Conservation (phyloP, 129 eudicot species). For the Centella asiatica region DNA sequence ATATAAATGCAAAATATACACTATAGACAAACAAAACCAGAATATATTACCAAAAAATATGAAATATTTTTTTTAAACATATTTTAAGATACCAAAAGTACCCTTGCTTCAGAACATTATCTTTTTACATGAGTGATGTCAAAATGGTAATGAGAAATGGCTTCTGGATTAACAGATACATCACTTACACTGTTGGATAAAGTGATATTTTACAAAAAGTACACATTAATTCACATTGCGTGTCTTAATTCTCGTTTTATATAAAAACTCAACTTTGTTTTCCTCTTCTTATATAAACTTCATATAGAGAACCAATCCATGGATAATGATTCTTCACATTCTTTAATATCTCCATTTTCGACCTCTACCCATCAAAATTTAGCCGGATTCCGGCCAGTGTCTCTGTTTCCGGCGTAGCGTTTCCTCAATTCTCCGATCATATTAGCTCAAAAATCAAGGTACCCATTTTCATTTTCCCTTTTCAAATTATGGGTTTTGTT, state of each 20-base stretch:
- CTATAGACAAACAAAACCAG: no score
- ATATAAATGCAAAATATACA: no score
- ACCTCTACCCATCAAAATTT: slow-evolving; percentile 14
- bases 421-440: slow-evolving; percentile 5
- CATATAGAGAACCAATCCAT: not conserved
- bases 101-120: not conserved
- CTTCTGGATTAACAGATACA: not conserved
- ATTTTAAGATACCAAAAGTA: not conserved
- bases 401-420: no score
- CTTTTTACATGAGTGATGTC: not conserved
- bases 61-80: no score
- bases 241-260: not conserved
- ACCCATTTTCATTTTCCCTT: slow-evolving; percentile 1
- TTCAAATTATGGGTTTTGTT: not conserved
- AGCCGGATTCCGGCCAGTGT: slow-evolving; percentile 21
- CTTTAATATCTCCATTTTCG: slow-evolving; percentile 12
- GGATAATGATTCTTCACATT: slow-evolving; percentile 17
- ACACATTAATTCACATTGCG: not conserved
- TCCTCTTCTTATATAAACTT: not conserved
- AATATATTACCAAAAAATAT: no score
- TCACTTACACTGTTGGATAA: not conserved
- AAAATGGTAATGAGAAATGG: not conserved
- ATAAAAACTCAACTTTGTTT: not conserved
- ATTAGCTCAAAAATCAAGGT: slow-evolving; percentile 21
- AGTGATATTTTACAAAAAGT: no score